Evolutionary conservation across 2,329 filamentous ascomycete genomes (phyloP).

Genomic region (Botryotinia calthae): DNA sequence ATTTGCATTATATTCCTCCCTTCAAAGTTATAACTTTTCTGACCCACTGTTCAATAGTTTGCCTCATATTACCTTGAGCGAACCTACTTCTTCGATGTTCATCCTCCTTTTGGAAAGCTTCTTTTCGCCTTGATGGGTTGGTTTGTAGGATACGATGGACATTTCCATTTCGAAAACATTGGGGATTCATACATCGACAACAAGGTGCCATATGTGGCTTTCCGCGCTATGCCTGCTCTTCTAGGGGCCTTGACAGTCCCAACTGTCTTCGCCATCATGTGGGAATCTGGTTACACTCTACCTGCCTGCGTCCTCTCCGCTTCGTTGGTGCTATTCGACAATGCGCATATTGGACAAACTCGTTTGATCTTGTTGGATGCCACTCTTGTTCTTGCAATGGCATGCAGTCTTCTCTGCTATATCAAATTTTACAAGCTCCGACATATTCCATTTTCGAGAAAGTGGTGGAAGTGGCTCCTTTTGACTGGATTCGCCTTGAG

Average conservation of each 20-base stretch:
- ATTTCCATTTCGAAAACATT: slow-evolving; percentile 98
- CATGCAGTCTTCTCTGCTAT: slow-evolving; percentile 88
- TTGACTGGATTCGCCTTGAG: slow-evolving; percentile 91
- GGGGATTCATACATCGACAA: slow-evolving; percentile 97
- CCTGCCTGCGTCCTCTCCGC: slow-evolving; percentile 87
- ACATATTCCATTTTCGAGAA: slow-evolving; percentile 82
- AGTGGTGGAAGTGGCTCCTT: slow-evolving; percentile 99
- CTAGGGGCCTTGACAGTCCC: slow-evolving; percentile 90
- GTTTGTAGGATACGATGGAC: slow-evolving; percentile 94
- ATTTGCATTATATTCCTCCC: background rate
- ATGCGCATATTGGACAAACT: slow-evolving; percentile 96
- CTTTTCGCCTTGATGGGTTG: slow-evolving; percentile 96
- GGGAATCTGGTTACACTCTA: slow-evolving; percentile 97
- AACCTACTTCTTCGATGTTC: slow-evolving; percentile 99
- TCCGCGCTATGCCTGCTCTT: slow-evolving; percentile 87
- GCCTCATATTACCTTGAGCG: slow-evolving; percentile 85
- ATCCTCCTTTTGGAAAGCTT: slow-evolving; percentile 96
- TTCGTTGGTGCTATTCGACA: slow-evolving; percentile 87
- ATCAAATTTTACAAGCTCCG: slow-evolving; percentile 97
- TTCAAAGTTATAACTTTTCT: slow-evolving; percentile 18
- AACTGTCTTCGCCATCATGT: slow-evolving; percentile 97
- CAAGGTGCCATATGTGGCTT: slow-evolving; percentile 95
- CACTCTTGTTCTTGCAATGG: slow-evolving; percentile 93
- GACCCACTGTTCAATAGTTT: slow-evolving; percentile 50
- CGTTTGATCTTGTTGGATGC: slow-evolving; percentile 92